Evolutionary conservation across 176 grass and related monocot species (phyloP), one percentile per base, ranked within the genome.

Genomic region (Ananas comosus): DNA sequence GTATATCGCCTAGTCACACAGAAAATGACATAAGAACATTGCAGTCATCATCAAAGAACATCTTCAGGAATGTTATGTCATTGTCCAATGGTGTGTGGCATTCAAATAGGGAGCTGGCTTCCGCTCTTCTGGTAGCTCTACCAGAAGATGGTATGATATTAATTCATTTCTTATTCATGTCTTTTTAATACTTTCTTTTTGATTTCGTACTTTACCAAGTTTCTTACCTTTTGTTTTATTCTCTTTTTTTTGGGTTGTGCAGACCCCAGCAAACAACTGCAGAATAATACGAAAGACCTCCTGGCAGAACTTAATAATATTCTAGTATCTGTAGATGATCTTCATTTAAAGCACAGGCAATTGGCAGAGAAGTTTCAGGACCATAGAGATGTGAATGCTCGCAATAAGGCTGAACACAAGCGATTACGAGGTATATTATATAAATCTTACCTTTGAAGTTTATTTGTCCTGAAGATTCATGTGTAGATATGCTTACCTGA

Each of bases 301-400:
- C 66, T 77, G 50, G 48, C 72, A 17, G 89, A 89, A 50, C 78
- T 87, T 79, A 76, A 79, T 69, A 81, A 78, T 48, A 76, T 79
- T 71, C 66, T 91, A 53, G 51, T 53, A 21, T 57, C 53, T 64
- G 50, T 91, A 21, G 70, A 78, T 89, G 79, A 87, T 78, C 76
- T 96, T 78, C 85, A 96, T 71, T 89, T 89, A 73, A 87, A 79
- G 70, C 92, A 96, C 79, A 85, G 58, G 49, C 75, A 80, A 58
- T 69, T 91, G 63, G 72, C 81, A 75, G 73, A 73, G 49, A 79
- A 77, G 51, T 70, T 81, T 52, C 88, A 87, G 24, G 76, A 86
- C 42, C 79, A 87, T 53, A 83, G 73, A 80, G 84, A 89, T 75
- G 64, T 14, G 1, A 83, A 63, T 78, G 69, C 75, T 51, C 77